Evolutionary conservation across 805 yeast species (phyloP).

Genomic region (Teunomyces gatunensis): DNA sequence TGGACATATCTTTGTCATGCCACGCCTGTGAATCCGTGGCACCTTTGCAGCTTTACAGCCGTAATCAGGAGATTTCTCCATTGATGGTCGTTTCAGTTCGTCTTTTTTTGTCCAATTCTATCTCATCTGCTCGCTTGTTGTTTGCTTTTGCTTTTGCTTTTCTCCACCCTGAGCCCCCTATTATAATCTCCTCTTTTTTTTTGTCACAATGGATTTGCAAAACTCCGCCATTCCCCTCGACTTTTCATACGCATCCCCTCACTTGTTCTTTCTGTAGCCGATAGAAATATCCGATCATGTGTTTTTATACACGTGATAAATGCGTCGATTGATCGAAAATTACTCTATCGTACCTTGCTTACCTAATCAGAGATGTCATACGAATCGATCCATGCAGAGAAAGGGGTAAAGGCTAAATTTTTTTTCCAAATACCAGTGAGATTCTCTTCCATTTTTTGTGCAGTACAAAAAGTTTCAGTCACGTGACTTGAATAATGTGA

Average conservation of each 20-base stretch:
- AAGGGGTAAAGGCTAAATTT: no score
- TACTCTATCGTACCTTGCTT: no score
- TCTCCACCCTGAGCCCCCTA: not conserved
- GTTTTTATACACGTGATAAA: not conserved
- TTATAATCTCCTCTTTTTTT: not conserved
- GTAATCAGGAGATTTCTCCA: not conserved
- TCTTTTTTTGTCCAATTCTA: not conserved
- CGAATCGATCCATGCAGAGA: no score
- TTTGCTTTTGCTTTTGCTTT: not conserved
- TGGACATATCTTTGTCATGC: constrained; percentile 3
- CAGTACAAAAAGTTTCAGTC: no score
- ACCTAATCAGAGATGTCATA: no score
- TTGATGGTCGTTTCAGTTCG: not conserved
- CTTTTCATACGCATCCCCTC: not conserved
- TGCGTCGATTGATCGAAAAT: no score
- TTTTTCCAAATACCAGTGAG: no score
- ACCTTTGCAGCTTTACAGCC: not conserved
- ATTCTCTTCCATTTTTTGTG: no score
- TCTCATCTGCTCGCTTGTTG: not conserved
- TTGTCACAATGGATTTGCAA: not conserved
- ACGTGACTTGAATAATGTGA: not conserved
- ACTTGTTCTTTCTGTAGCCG: not conserved
- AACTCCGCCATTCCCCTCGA: not conserved
- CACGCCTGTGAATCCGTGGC: not conserved
- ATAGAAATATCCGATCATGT: not conserved